phyloP scores from a whole-genome alignment of 495 filamentous ascomycete genomes.

The Penicillium turbatum region DNA sequence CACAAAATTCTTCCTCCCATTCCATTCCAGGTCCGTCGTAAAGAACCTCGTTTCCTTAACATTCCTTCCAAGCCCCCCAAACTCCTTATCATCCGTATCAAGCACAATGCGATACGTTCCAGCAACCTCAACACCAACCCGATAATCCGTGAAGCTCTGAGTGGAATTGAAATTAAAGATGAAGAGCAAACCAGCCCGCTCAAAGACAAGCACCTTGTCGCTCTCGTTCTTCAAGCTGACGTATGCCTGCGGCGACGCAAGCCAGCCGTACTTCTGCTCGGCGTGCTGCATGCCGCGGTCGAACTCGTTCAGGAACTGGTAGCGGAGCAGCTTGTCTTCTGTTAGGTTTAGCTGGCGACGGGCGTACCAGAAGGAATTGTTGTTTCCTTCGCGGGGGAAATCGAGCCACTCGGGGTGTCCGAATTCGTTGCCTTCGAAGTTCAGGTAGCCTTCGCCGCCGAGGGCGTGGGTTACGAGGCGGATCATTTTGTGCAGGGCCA shows the following conservation, averaged over 20 bases:
- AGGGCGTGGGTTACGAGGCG: constrained; percentile 87
- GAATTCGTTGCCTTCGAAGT: constrained; percentile 98
- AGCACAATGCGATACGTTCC: constrained; percentile 89
- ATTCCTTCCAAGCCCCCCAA: constrained; percentile 77
- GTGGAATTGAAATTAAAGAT: constrained; percentile 94
- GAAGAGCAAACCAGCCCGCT: constrained; percentile 84
- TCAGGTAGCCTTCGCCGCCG: constrained; percentile 97
- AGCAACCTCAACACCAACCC: constrained; percentile 76
- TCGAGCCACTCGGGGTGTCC: constrained; percentile 99
- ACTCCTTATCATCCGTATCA: constrained; percentile 70
- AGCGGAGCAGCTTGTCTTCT: constrained; percentile 79
- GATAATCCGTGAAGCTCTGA: constrained; percentile 87
- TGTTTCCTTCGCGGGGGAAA: constrained; percentile 91
- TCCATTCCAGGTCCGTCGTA: constrained; percentile 86
- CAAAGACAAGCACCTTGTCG: constrained; percentile 95
- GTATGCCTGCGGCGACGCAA: constrained; percentile 81
- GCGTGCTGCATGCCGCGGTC: constrained; percentile 84
- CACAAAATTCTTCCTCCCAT: constrained; percentile 78
- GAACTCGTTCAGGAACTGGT: constrained; percentile 91
- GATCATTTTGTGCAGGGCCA: constrained; percentile 95
- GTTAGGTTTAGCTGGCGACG: constrained; percentile 91
- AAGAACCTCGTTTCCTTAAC: constrained; percentile 79
- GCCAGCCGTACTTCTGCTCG: constrained; percentile 89
- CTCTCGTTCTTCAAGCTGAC: constrained; percentile 89
- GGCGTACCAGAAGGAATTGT: constrained; percentile 96